Base-by-base conservation (phyloP, 345 rosid species). In the Leavenworthia alabamica region DNA sequence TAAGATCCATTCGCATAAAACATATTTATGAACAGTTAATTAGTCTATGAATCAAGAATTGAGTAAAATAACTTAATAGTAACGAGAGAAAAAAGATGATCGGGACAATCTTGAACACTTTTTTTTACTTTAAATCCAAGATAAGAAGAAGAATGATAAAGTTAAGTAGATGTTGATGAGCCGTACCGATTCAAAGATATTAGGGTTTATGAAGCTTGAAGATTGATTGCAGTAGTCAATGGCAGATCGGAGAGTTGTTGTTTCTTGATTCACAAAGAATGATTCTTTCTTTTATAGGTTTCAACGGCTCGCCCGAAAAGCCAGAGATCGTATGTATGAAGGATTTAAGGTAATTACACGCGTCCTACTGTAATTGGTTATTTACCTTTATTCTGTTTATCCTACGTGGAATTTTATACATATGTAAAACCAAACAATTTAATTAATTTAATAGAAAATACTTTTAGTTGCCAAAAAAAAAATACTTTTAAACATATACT, bases 231-330 rank as follows among this genome's bases (percentile, higher is more conserved):
- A 39, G 46, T 45, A 36, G 56, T 61, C 61, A 44, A 51, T 56
- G 50, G 56, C 27, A 54, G 63, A 70, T 70, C 64, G 52, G 51
- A 47, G 9, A 23, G 24, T 2, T 23, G 3, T 36, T 16, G 27
- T 35, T 51, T 61, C 44, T 54, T 47, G 57, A 56, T 53, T 48
- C 23, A 36, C 13, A 56, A 11, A 8, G 55, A 16, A 45, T 51
- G 53, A 44, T 44, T 39, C 52, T 60, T 44, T 39, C 52, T 60
- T 62, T 62, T 70, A 70, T 70, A 70, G 52, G 62, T 69, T 68
- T 48, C 50, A 51, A 11, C 14, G 42, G 42, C 17, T 11, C 42
- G 42, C 17, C 16, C 42, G 10, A 6, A 7, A 9, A 33, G 19
- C 5, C 22, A 15, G 28, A 10, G 52, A 49, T 56, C 36, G 62